These are phyloP conservation scores for Meyerozyma guilliermondii DNA, from an alignment of 1,139 yeast species.

Conservation along the genomic window DNA sequence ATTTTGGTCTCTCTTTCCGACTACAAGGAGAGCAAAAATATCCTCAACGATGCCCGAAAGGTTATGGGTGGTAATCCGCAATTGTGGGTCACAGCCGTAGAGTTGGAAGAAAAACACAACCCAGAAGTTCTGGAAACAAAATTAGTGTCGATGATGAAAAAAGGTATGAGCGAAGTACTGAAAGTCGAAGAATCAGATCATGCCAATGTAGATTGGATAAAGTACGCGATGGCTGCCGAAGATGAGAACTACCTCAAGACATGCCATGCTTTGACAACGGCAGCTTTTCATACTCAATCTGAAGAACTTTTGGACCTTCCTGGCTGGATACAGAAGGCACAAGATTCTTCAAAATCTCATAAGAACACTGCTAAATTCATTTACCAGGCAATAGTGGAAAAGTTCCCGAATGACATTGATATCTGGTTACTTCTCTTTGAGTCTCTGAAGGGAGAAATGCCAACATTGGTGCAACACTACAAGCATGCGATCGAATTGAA, in stretches of 20 bases:
- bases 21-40: slow-evolving; percentile 46
- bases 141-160: slow-evolving; percentile 39
- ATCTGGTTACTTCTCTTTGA: slow-evolving; percentile 54
- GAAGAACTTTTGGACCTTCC: not conserved
- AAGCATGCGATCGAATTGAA: slow-evolving; percentile 45
- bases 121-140: slow-evolving; percentile 28
- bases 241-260: slow-evolving; percentile 30
- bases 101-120: slow-evolving; percentile 59
- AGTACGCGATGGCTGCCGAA: slow-evolving; percentile 35
- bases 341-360: not conserved
- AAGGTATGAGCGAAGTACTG: slow-evolving; percentile 44
- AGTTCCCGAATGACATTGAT: slow-evolving; percentile 43
- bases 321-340: not conserved
- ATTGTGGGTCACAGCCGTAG: slow-evolving; percentile 70
- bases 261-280: slow-evolving; percentile 27
- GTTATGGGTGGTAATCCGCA: slow-evolving; percentile 44
- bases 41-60: slow-evolving; percentile 59
- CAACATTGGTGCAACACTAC: slow-evolving; percentile 43
- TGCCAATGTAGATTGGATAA: slow-evolving; percentile 34
- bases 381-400: slow-evolving; percentile 41
- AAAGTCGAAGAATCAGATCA: slow-evolving; percentile 2
- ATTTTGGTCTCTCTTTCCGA: slow-evolving; percentile 37
- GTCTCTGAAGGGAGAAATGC: slow-evolving; percentile 33
- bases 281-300: not conserved
- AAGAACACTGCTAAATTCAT: slow-evolving; percentile 21